These are phyloP conservation scores for Flaveria robusta DNA, from an alignment of 129 eudicot genomes.

Conservation along the genomic window DNA sequence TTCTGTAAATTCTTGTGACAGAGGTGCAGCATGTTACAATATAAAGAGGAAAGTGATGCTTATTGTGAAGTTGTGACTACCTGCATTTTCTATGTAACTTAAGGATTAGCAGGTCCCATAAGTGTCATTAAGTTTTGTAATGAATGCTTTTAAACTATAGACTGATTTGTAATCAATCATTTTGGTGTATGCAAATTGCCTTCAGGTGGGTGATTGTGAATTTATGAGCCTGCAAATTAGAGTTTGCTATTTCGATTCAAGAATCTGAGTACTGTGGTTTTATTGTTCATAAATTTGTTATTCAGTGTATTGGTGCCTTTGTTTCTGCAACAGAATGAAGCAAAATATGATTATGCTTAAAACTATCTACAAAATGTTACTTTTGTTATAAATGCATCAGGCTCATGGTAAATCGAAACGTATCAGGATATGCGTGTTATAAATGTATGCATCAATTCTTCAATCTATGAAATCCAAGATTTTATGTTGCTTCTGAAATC, in stretches of 20 bases:
- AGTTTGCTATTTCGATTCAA: neutral
- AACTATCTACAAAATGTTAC: neutral
- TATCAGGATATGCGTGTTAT: neutral
- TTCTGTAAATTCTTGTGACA: neutral
- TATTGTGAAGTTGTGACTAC: slow-evolving; percentile 30
- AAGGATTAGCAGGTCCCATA: slow-evolving; percentile 35
- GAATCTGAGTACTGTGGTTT: neutral
- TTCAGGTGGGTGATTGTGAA: slow-evolving; percentile 7
- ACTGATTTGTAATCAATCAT: slow-evolving; percentile 38
- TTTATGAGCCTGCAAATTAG: neutral
- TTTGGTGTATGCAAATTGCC: slow-evolving; percentile 30
- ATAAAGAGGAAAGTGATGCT: slow-evolving; percentile 29
- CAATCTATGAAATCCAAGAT: neutral
- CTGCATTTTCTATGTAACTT: slow-evolving; percentile 28
- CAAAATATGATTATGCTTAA: neutral
- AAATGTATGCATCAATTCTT: no score
- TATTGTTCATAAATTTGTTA: neutral
- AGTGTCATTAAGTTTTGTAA: slow-evolving; percentile 43
- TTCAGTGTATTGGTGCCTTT: neutral
- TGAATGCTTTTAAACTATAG: slow-evolving; percentile 43
- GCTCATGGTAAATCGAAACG: neutral
- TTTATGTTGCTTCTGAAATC: neutral
- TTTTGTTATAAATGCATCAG: neutral
- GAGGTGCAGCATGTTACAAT: slow-evolving; percentile 25
- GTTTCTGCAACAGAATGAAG: neutral